Evolutionary conservation across 106 monocot species (phyloP).

Genomic region (Dioscorea dumetorum): DNA sequence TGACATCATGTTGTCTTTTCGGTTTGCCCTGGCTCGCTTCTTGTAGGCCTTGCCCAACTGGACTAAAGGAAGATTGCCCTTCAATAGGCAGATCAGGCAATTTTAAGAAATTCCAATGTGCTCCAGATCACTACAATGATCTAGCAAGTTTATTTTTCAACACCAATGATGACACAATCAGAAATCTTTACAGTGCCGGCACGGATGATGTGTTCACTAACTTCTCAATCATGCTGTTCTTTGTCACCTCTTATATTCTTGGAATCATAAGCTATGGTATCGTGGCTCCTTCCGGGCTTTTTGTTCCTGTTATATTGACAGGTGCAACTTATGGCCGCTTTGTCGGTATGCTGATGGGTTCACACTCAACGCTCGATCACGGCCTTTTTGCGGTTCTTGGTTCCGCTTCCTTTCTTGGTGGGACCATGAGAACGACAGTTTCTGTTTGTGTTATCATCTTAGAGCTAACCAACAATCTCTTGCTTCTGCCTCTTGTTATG

Average conservation of each 20-base stretch:
- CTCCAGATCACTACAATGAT: conserved; percentile 80
- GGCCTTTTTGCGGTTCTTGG: conserved; percentile 84
- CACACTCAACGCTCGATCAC: conserved; percentile 56
- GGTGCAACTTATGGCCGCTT: conserved; percentile 84
- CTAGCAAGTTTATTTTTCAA: conserved; percentile 82
- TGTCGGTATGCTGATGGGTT: conserved; percentile 55
- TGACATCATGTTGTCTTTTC: conserved; percentile 64
- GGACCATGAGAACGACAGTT: conserved; percentile 85
- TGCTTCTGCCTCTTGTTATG: conserved; percentile 89
- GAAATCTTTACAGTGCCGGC: conserved; percentile 61
- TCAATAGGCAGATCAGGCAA: conserved; percentile 49
- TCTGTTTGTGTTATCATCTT: conserved; percentile 71
- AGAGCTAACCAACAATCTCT: conserved; percentile 76
- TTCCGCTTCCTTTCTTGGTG: conserved; percentile 68
- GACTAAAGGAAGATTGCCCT: conserved; percentile 41
- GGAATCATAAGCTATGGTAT: conserved; percentile 85
- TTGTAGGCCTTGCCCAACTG: conserved; percentile 68
- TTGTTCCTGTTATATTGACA: conserved; percentile 80
- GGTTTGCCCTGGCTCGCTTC: conserved; percentile 80
- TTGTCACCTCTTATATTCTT: conserved; percentile 60
- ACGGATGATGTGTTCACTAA: conserved; percentile 51
- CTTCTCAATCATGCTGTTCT: conserved; percentile 50
- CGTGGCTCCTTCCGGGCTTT: conserved; percentile 72
- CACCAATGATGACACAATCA: conserved; percentile 75
- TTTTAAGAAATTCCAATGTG: conserved; percentile 72